Conservation (phyloP, 768 basidiomycete species). For the Bullera alba region DNA sequence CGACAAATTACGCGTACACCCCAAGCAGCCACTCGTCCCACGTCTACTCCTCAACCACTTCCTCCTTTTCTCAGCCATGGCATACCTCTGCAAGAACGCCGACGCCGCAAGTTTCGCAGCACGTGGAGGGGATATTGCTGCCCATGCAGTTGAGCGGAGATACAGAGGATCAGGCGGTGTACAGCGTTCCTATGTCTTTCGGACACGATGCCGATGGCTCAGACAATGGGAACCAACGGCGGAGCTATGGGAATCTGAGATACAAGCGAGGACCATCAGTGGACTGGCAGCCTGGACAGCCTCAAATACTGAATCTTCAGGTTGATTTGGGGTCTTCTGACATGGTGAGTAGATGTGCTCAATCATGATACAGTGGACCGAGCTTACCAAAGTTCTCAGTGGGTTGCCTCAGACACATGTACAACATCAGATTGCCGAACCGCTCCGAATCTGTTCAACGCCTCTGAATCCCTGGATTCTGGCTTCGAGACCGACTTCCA, state of each 20-base stretch:
- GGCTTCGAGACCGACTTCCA: conserved; percentile 24
- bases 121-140: conserved; percentile 15
- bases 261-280: not conserved
- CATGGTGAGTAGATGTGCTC: conserved; percentile 41
- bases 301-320: conserved; percentile 32
- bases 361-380: too few relatives aligned
- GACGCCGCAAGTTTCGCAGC: conserved; percentile 4
- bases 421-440: conserved; percentile 20
- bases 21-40: not conserved
- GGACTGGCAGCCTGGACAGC: conserved; percentile 13
- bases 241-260: not conserved
- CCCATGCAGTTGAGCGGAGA: conserved; percentile 15
- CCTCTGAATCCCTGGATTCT: conserved; percentile 18
- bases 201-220: conserved; percentile 20
- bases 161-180: conserved; percentile 31
- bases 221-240: conserved; percentile 1
- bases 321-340: conserved; percentile 44
- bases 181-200: conserved; percentile 31
- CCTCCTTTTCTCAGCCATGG: conserved; percentile 6
- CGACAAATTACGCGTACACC: too few relatives aligned
- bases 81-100: conserved; percentile 8
- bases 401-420: conserved; percentile 37
- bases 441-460: conserved; percentile 15
- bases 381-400: conserved; percentile 17
- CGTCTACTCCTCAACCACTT: not conserved